Conservation (phyloP, 2,329 filamentous ascomycete species). For the Raffaelea ambrosiae region DNA sequence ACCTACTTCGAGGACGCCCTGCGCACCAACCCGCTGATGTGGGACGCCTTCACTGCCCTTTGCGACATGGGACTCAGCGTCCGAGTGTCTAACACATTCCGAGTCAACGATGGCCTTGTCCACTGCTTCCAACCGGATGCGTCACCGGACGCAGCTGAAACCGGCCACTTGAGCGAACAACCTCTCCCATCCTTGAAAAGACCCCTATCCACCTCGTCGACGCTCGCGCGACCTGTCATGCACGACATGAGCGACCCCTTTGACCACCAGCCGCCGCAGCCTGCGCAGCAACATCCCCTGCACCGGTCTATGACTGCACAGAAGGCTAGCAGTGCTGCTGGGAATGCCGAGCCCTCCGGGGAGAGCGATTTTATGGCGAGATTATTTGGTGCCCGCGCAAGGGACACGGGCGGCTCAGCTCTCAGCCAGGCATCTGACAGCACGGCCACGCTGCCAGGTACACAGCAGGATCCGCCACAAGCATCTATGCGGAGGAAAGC, state of each 20-base stretch:
- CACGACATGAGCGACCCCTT: conserved; percentile 41
- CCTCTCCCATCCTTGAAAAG: conserved; percentile 3
- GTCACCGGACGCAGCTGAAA: conserved; percentile 18
- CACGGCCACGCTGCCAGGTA: conserved; percentile 55
- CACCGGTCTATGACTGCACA: neutral
- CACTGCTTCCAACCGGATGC: conserved; percentile 35
- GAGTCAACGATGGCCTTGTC: conserved; percentile 49
- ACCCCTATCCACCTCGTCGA: conserved; percentile 26
- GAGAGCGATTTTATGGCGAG: conserved; percentile 50
- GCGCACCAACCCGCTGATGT: conserved; percentile 91
- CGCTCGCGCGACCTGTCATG: conserved; percentile 20
- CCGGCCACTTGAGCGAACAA: conserved; percentile 26
- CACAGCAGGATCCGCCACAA: conserved; percentile 35
- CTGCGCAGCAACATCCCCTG: neutral
- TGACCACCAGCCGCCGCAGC: conserved; percentile 28
- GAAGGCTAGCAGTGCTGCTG: neutral
- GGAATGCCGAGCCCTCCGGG: conserved; percentile 24
- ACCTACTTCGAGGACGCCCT: conserved; percentile 82
- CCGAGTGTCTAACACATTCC: conserved; percentile 80
- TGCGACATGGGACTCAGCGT: conserved; percentile 82
- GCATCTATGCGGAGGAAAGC: conserved; percentile 45
- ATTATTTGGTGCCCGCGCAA: conserved; percentile 42
- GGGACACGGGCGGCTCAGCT: conserved; percentile 27
- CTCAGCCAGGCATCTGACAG: conserved; percentile 38
- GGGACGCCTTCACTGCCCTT: conserved; percentile 87